Percentiles rank a stretch among this genome's conserved stretches.
These are phyloP conservation scores for Ceratobasidium theobromae DNA, from an alignment of 1,284 basidiomycete genomes.

Conservation along the genomic window DNA sequence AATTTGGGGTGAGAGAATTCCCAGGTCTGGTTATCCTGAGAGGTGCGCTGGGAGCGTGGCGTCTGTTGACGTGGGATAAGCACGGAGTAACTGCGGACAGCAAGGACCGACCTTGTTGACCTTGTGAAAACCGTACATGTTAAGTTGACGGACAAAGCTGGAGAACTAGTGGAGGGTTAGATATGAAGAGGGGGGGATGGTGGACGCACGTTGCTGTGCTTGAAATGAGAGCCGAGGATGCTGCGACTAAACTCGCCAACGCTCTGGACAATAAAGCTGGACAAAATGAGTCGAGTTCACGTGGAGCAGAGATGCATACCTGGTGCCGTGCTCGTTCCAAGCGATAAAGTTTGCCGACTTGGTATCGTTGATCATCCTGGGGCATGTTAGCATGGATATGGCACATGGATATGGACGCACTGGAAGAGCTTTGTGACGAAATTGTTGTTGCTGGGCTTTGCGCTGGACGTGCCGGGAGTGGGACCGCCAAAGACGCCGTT, in stretches of 20 bases:
- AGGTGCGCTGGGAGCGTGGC: conserved; percentile 77
- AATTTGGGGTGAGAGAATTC: conserved; percentile 89
- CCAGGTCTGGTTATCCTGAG: conserved; percentile 80
- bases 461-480: conserved; percentile 1
- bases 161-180: conserved; percentile 62
- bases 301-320: conserved; percentile 42
- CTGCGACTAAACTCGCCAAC: conserved; percentile 79
- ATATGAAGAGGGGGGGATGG: neutral
- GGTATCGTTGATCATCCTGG: conserved; percentile 77
- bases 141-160: conserved; percentile 84
- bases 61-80: conserved; percentile 52
- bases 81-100: neutral
- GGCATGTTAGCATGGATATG: conserved; percentile 25
- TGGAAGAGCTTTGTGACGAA: conserved; percentile 82
- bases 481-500: conserved; percentile 2
- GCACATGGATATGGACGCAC: conserved; percentile 50
- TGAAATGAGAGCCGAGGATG: conserved; percentile 78
- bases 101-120: conserved; percentile 63
- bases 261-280: conserved; percentile 76
- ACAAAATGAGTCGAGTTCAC: neutral
- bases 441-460: conserved; percentile 53
- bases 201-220: conserved; percentile 74
- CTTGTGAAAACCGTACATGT: conserved; percentile 89
- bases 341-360: conserved; percentile 74
- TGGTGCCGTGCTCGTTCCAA: conserved; percentile 77